These are phyloP conservation scores for Calocybe indica DNA, from an alignment of 768 basidiomycete species.

Conservation along the genomic window DNA sequence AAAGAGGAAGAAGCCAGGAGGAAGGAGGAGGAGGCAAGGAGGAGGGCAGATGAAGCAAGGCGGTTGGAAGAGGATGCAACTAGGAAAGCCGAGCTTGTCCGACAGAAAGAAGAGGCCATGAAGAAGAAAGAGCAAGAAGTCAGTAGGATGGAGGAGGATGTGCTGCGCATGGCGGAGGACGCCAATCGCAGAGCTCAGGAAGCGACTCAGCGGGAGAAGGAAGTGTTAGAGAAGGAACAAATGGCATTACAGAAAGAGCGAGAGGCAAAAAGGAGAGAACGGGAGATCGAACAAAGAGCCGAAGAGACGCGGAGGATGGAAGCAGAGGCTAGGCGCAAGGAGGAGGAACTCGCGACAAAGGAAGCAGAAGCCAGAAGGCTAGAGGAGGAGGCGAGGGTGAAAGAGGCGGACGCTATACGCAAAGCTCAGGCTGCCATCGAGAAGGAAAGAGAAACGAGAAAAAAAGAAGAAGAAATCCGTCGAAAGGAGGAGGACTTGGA, in stretches of 20 bases:
- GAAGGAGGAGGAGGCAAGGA: constrained; percentile 22
- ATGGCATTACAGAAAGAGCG: constrained; percentile 14
- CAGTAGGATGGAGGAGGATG: background rate
- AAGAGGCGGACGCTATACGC: constrained; percentile 20
- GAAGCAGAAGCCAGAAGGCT: constrained; percentile 1
- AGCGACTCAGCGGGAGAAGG: background rate
- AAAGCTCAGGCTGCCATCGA: constrained; percentile 19
- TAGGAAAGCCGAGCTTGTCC: background rate
- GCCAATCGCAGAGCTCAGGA: background rate
- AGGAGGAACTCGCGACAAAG: constrained; percentile 13
- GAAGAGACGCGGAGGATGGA: constrained; percentile 19
- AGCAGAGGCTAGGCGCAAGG: constrained; percentile 15
- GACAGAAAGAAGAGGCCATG: background rate
- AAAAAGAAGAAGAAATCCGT: background rate
- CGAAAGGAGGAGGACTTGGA: background rate
- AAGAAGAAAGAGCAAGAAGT: background rate
- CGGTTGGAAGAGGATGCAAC: constrained; percentile 9
- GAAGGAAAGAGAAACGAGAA: constrained; percentile 21
- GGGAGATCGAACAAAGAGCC: constrained; percentile 19
- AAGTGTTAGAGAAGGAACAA: constrained; percentile 3
- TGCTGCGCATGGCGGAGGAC: background rate
- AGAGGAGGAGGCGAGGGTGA: constrained; percentile 8
- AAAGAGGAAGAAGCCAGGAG: constrained; percentile 20
- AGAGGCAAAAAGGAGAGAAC: constrained; percentile 17
- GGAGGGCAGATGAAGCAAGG: constrained; percentile 29